phyloP scores from a whole-genome alignment of 2,329 filamentous ascomycete genomes.

The Diatrype stigma region DNA sequence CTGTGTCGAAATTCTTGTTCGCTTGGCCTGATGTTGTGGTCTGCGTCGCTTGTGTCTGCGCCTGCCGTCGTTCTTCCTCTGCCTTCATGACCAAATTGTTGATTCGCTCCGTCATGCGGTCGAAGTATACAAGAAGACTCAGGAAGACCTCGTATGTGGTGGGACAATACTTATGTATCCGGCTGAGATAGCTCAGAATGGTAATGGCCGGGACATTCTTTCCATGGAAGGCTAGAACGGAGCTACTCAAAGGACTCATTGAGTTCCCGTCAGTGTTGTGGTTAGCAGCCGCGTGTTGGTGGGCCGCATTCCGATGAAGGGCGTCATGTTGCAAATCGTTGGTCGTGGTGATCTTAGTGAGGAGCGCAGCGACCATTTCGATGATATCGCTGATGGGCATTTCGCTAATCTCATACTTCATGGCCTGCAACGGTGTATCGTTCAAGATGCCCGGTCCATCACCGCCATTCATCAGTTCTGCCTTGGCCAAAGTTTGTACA shows the following conservation, averaged over 20 bases:
- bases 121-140: constrained; percentile 93
- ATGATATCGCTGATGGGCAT: constrained; percentile 98
- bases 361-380: constrained; percentile 94
- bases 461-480: constrained; percentile 61
- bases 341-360: constrained; percentile 96
- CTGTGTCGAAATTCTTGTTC: constrained; percentile 23
- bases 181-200: constrained; percentile 88
- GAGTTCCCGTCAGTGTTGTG: constrained; percentile 48
- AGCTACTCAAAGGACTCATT: constrained; percentile 55
- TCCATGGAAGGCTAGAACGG: constrained; percentile 90
- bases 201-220: constrained; percentile 98
- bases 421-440: constrained; percentile 49
- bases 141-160: constrained; percentile 98
- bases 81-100: constrained; percentile 74
- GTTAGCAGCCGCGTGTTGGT: constrained; percentile 49
- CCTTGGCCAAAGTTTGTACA: constrained; percentile 80
- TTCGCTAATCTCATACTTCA: constrained; percentile 87
- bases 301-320: constrained; percentile 66
- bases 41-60: constrained; percentile 16
- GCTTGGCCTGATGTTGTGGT: constrained; percentile 5
- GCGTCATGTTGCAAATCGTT: constrained; percentile 94
- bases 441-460: constrained; percentile 45
- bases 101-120: constrained; percentile 95
- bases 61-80: constrained; percentile 46
- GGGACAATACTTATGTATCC: constrained; percentile 98